These are phyloP conservation scores for Vicia villosa DNA, from an alignment of 306 rosid species.

Conservation along the genomic window DNA sequence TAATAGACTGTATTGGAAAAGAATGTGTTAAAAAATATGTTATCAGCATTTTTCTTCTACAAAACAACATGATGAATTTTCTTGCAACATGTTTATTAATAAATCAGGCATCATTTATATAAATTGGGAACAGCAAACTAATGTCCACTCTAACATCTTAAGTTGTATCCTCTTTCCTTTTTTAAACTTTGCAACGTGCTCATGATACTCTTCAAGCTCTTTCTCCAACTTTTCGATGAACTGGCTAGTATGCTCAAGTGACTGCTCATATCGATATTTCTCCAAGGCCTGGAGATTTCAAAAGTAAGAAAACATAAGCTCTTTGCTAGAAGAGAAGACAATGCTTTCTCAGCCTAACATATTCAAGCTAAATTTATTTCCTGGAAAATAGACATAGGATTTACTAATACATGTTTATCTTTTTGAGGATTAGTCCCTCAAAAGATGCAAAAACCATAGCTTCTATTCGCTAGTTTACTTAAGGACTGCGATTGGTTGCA, in stretches of 20 bases:
- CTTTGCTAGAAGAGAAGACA: slow-evolving; percentile 7
- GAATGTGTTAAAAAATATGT: neutral
- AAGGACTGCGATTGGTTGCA: slow-evolving; percentile 10
- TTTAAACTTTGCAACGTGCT: slow-evolving; percentile 58
- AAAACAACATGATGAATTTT: neutral
- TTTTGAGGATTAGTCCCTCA: neutral
- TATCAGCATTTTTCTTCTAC: too few relatives aligned
- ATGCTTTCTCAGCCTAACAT: slow-evolving; percentile 16
- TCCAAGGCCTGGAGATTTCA: slow-evolving; percentile 70
- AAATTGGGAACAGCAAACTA: slow-evolving; percentile 8
- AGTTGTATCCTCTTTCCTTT: slow-evolving; percentile 44
- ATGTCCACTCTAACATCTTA: slow-evolving; percentile 34
- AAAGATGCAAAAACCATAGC: neutral
- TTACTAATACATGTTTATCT: slow-evolving; percentile 7
- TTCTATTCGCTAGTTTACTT: neutral
- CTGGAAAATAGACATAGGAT: neutral
- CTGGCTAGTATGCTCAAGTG: slow-evolving; percentile 86
- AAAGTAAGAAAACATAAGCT: slow-evolving; percentile 17
- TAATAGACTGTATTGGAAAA: neutral
- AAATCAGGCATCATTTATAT: slow-evolving; percentile 17
- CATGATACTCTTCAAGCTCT: slow-evolving; percentile 71
- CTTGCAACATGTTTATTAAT: neutral
- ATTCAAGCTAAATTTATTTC: slow-evolving; percentile 1
- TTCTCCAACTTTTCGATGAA: slow-evolving; percentile 85
- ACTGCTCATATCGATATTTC: slow-evolving; percentile 67